Evolutionary conservation across 306 rosid species (phyloP).

Genomic region (Quercus agrifolia): DNA sequence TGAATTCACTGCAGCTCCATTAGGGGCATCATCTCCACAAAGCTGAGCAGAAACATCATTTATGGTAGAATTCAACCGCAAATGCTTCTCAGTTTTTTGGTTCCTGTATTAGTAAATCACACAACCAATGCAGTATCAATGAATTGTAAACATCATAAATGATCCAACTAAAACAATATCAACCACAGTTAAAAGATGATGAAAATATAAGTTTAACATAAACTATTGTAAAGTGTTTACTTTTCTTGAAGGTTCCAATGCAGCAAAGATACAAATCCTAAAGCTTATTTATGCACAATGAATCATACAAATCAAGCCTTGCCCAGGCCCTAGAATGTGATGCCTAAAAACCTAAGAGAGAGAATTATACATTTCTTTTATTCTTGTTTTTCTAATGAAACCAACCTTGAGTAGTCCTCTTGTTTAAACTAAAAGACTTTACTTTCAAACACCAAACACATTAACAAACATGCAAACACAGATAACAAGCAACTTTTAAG

Average conservation of each 20-base stretch:
- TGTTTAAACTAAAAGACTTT: neutral
- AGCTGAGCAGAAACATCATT: no score
- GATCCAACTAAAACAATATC: conserved; percentile 4
- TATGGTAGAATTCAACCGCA: neutral
- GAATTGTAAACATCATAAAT: neutral
- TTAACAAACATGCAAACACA: conserved; percentile 5
- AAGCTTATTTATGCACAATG: no score
- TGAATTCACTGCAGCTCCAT: no score
- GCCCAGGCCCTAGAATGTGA: neutral
- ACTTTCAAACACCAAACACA: neutral
- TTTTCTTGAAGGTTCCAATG: neutral
- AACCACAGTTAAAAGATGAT: neutral
- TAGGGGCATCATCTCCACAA: no score
- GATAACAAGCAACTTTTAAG: conserved; percentile 8
- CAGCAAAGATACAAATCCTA: no score
- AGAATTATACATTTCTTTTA: neutral
- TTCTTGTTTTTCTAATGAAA: neutral
- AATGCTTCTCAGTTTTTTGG: conserved; percentile 51
- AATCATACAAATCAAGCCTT: neutral
- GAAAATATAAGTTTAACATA: neutral
- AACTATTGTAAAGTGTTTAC: neutral
- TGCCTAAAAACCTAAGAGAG: no score
- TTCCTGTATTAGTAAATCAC: conserved; percentile 32
- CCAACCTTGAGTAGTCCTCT: neutral
- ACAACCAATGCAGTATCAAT: neutral